phyloP scores from a whole-genome alignment of 257 asterid genomes.

The Jacaranda mimosifolia region DNA sequence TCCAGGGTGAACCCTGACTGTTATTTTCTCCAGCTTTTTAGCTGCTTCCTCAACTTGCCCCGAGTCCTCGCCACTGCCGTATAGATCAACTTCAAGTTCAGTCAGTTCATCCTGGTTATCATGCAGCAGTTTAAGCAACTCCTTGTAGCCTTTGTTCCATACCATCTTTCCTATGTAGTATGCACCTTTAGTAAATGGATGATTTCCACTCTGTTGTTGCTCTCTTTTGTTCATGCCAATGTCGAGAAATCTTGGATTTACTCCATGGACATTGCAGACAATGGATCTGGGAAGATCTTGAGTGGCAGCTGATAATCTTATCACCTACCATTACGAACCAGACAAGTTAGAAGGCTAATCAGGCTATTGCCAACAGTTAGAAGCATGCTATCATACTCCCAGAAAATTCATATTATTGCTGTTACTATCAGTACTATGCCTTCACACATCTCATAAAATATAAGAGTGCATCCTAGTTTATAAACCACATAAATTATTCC shows the following conservation, averaged over 20 bases:
- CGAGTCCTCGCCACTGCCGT: constrained; percentile 97
- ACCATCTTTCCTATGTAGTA: constrained; percentile 97
- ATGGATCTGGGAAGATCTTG: constrained; percentile 96
- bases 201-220: constrained; percentile 58
- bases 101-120: constrained; percentile 81
- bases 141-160: constrained; percentile 98
- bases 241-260: constrained; percentile 90
- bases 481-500: constrained; percentile 4
- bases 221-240: constrained; percentile 78
- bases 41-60: constrained; percentile 76
- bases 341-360: constrained; percentile 32
- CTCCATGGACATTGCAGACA: constrained; percentile 96
- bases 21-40: constrained; percentile 56
- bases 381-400: constrained; percentile 13
- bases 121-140: constrained; percentile 76
- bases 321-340: constrained; percentile 66
- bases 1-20: constrained; percentile 87
- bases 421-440: constrained; percentile 2
- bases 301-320: constrained; percentile 96
- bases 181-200: constrained; percentile 81
- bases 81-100: constrained; percentile 82
- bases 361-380: constrained; percentile 24
- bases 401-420: constrained; percentile 12
- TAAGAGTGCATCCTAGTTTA: neutral
- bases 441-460: constrained; percentile 9